phyloP scores from a whole-genome alignment of 805 yeast genomes.

The Suhomyces emberorum region DNA sequence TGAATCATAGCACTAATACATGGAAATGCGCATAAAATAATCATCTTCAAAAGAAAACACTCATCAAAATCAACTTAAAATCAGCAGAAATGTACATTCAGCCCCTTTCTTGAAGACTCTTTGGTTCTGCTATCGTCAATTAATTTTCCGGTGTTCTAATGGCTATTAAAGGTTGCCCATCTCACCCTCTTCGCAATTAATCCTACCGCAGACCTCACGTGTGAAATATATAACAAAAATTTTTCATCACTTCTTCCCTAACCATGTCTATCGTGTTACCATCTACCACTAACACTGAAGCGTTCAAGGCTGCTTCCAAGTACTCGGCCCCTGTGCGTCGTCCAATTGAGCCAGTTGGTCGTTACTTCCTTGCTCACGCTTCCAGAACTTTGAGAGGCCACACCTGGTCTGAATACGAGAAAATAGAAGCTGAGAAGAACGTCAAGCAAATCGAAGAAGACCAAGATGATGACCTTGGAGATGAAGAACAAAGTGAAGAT shows the following conservation, averaged over 20 bases:
- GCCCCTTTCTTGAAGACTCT: no score
- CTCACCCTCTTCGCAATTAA: no score
- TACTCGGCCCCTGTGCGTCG: slow-evolving; percentile 66
- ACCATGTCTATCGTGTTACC: slow-evolving; percentile 48
- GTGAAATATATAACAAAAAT: slow-evolving; percentile 2
- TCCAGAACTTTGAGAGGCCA: slow-evolving; percentile 94
- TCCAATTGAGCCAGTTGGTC: slow-evolving; percentile 95
- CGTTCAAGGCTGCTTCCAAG: slow-evolving; percentile 48
- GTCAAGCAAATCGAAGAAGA: slow-evolving; percentile 67
- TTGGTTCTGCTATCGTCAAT: no score
- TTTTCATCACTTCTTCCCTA: not conserved
- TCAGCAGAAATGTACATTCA: no score
- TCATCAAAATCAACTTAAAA: no score
- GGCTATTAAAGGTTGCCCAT: no score
- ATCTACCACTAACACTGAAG: slow-evolving; percentile 44
- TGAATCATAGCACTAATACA: no score
- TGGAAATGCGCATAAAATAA: no score
- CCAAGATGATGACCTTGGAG: slow-evolving; percentile 63
- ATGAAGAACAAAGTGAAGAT: slow-evolving; percentile 67
- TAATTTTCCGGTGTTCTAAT: no score
- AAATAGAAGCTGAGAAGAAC: slow-evolving; percentile 85
- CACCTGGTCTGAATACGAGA: slow-evolving; percentile 97
- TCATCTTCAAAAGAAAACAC: no score
- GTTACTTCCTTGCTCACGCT: slow-evolving; percentile 93
- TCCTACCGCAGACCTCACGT: slow-evolving; percentile 4